Evolutionary conservation across 371 early-diverging fungal species (phyloP).

Genomic region (Nematocida sp.): DNA sequence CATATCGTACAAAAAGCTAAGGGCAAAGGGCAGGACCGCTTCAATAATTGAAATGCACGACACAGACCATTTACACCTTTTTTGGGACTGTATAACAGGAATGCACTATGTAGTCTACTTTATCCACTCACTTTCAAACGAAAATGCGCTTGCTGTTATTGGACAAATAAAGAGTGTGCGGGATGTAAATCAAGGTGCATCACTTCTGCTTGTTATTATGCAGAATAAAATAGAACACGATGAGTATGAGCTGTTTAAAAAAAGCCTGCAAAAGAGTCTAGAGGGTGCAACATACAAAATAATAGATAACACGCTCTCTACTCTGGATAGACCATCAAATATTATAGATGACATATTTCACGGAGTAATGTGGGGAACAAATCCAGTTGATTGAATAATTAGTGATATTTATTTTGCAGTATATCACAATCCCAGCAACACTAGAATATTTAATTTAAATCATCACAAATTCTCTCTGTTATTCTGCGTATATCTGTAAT

Average conservation of each 20-base stretch:
- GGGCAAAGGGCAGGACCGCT: not conserved
- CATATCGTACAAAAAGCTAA: slow-evolving; percentile 32
- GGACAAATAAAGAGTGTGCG: slow-evolving; percentile 18
- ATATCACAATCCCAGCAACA: too few relatives aligned
- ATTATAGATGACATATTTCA: slow-evolving; percentile 25
- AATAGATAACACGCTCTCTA: not conserved
- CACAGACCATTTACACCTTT: not conserved
- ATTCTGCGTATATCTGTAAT: not conserved
- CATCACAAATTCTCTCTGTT: not conserved
- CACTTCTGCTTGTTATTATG: slow-evolving; percentile 40
- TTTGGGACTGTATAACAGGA: slow-evolving; percentile 55
- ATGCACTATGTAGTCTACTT: slow-evolving; percentile 46
- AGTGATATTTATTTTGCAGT: too few relatives aligned
- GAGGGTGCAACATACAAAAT: slow-evolving; percentile 16
- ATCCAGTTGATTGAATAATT: not conserved
- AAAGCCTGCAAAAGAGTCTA: slow-evolving; percentile 18
- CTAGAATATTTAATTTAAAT: not conserved
- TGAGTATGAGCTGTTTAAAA: slow-evolving; percentile 28
- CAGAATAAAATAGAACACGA: not conserved
- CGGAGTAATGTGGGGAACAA: slow-evolving; percentile 18
- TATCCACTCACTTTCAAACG: not conserved
- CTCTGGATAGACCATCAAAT: not conserved
- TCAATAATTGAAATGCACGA: slow-evolving; percentile 54
- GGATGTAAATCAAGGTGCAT: slow-evolving; percentile 28
- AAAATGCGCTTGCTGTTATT: slow-evolving; percentile 1